These are phyloP conservation scores for Decorospora gaudefroyi DNA, from an alignment of 2,329 filamentous ascomycete species.

Conservation along the genomic window DNA sequence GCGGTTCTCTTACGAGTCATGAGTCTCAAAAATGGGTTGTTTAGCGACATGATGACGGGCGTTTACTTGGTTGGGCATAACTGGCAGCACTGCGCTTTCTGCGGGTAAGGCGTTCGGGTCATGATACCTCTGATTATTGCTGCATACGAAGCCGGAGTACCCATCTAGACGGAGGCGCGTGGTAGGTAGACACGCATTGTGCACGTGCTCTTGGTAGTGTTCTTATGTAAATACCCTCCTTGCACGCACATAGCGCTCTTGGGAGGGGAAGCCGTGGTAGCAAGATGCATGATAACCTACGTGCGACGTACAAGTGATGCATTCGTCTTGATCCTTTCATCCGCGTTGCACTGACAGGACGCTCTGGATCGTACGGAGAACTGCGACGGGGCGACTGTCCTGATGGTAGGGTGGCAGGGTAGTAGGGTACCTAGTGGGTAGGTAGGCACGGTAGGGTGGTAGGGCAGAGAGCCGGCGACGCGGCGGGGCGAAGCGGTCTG, in stretches of 20 bases:
- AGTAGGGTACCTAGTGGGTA: no score
- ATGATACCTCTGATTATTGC: slow-evolving; percentile 17
- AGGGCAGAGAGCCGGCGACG: slow-evolving; percentile 12
- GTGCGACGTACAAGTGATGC: neutral
- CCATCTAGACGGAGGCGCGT: slow-evolving; percentile 17
- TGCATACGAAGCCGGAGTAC: slow-evolving; percentile 17
- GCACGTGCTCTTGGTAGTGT: slow-evolving; percentile 10
- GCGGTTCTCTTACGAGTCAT: slow-evolving; percentile 49
- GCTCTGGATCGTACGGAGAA: no score
- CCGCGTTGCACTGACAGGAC: no score
- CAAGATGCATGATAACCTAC: slow-evolving; percentile 7
- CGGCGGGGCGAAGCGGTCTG: slow-evolving; percentile 26
- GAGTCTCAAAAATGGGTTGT: slow-evolving; percentile 25
- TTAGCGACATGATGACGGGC: slow-evolving; percentile 14
- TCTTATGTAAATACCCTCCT: slow-evolving; percentile 15
- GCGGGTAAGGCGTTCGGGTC: slow-evolving; percentile 20
- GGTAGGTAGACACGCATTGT: slow-evolving; percentile 8
- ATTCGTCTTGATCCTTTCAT: slow-evolving; percentile 1
- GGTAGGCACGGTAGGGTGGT: slow-evolving; percentile 7
- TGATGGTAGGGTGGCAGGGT: slow-evolving; percentile 13
- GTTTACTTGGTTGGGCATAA: slow-evolving; percentile 16
- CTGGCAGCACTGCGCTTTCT: neutral
- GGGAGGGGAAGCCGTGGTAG: slow-evolving; percentile 1
- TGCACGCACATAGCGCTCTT: slow-evolving; percentile 8
- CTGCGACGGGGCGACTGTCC: slow-evolving; percentile 4